phyloP scores from a whole-genome alignment of 768 basidiomycete genomes.

The Pleurotus tuber-regium region DNA sequence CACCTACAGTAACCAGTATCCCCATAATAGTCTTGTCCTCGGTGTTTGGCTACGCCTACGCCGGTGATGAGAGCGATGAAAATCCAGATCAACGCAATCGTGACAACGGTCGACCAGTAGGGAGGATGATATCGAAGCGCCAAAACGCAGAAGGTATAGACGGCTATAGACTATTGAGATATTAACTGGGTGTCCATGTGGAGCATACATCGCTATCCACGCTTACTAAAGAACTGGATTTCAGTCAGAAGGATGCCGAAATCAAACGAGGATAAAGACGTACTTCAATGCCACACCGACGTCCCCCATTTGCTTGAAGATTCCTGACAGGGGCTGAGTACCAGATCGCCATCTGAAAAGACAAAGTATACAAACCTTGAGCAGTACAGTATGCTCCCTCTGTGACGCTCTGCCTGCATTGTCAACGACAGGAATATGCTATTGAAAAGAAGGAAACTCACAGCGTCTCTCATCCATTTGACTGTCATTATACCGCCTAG shows the following conservation, averaged over 20 bases:
- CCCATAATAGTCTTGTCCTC: slow-evolving; percentile 32
- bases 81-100: slow-evolving; percentile 31
- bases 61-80: slow-evolving; percentile 31
- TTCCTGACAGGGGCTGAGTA: slow-evolving; percentile 19
- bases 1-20: slow-evolving; percentile 31
- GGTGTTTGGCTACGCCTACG: slow-evolving; percentile 29
- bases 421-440: background rate
- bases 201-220: background rate
- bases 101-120: slow-evolving; percentile 24
- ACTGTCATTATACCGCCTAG: slow-evolving; percentile 38
- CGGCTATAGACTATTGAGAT: slow-evolving; percentile 26
- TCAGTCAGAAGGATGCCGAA: background rate
- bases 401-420: slow-evolving; percentile 22
- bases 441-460: slow-evolving; percentile 17
- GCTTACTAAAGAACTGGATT: slow-evolving; percentile 8
- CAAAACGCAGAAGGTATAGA: slow-evolving; percentile 37
- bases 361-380: slow-evolving; percentile 25
- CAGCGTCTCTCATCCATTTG: slow-evolving; percentile 30
- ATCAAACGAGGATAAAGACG: slow-evolving; percentile 11
- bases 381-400: slow-evolving; percentile 29
- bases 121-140: slow-evolving; percentile 29
- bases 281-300: slow-evolving; percentile 39
- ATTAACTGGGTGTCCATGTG: background rate
- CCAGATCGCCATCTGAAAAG: background rate
- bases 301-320: slow-evolving; percentile 37